Conservation (phyloP, 2,329 filamentous ascomycete genomes). For the Xylaria sp. region DNA sequence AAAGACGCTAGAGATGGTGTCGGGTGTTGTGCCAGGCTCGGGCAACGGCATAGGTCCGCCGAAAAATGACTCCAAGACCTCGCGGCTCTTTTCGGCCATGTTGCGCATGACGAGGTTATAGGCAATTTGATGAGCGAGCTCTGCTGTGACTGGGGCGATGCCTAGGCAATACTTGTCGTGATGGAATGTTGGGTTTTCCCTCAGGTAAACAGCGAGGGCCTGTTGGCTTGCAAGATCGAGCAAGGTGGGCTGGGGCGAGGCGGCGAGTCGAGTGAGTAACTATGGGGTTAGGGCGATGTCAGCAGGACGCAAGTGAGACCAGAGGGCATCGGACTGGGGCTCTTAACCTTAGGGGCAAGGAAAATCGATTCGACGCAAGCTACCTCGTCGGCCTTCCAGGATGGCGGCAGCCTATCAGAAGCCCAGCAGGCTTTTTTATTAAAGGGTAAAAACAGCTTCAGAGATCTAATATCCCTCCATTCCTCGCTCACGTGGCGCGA, state of each 20-base stretch:
- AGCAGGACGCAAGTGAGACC: slow-evolving; percentile 20
- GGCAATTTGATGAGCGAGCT: slow-evolving; percentile 30
- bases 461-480: too few species aligned
- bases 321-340: not conserved
- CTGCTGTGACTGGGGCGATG: slow-evolving; percentile 24
- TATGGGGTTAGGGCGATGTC: slow-evolving; percentile 12
- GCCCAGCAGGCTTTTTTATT: too few species aligned
- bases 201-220: slow-evolving; percentile 24
- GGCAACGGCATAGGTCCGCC: slow-evolving; percentile 32
- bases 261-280: slow-evolving; percentile 23
- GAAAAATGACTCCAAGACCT: slow-evolving; percentile 31
- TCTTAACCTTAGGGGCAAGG: slow-evolving; percentile 11
- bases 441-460: too few species aligned
- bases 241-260: slow-evolving; percentile 6
- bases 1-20: slow-evolving; percentile 25
- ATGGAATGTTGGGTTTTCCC: slow-evolving; percentile 12
- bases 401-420: slow-evolving; percentile 24
- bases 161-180: slow-evolving; percentile 23
- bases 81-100: slow-evolving; percentile 28
- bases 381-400: slow-evolving; percentile 22
- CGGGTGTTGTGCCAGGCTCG: slow-evolving; percentile 27
- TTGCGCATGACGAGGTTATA: slow-evolving; percentile 20
- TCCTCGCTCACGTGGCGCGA: too few species aligned
- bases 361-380: slow-evolving; percentile 8
- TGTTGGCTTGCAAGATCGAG: slow-evolving; percentile 32